These are phyloP conservation scores for Leishmania braziliensis DNA, from an alignment of 208 protist genomes.

Conservation along the genomic window DNA sequence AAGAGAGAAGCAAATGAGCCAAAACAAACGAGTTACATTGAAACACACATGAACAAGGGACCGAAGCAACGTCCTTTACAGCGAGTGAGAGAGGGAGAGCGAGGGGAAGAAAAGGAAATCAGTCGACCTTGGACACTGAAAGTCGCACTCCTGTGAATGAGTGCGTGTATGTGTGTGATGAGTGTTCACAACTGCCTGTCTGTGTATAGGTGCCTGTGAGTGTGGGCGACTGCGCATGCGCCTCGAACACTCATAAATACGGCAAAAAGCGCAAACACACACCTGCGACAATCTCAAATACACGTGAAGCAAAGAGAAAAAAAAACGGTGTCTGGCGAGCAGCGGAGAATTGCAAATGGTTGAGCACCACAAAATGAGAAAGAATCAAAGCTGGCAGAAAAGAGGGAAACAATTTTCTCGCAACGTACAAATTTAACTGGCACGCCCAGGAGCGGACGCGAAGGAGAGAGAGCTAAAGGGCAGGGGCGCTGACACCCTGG, in stretches of 20 bases:
- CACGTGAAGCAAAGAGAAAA: not conserved
- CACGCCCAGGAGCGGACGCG: not conserved
- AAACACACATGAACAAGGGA: constrained; percentile 8
- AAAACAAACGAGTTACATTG: constrained; percentile 2
- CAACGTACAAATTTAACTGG: not conserved
- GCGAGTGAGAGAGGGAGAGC: not conserved
- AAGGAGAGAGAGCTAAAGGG: constrained; percentile 4
- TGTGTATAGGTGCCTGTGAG: not conserved
- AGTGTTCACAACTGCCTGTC: not conserved
- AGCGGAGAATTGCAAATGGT: not conserved
- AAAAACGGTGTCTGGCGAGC: not conserved
- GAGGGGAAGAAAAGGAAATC: not conserved
- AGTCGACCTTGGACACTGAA: not conserved
- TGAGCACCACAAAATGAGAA: not conserved
- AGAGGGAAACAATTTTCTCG: not conserved
- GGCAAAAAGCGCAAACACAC: not conserved
- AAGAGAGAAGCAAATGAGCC: not conserved
- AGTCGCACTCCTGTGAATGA: not conserved
- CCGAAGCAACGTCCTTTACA: constrained; percentile 8
- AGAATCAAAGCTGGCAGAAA: not conserved
- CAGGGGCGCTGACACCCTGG: constrained; percentile 57
- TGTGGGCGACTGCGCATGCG: not conserved
- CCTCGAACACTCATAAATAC: not conserved
- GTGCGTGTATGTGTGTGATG: not conserved
- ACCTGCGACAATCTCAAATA: not conserved